These are phyloP conservation scores for Saitozyma sp. DNA, from an alignment of 768 basidiomycete genomes.

Conservation along the genomic window DNA sequence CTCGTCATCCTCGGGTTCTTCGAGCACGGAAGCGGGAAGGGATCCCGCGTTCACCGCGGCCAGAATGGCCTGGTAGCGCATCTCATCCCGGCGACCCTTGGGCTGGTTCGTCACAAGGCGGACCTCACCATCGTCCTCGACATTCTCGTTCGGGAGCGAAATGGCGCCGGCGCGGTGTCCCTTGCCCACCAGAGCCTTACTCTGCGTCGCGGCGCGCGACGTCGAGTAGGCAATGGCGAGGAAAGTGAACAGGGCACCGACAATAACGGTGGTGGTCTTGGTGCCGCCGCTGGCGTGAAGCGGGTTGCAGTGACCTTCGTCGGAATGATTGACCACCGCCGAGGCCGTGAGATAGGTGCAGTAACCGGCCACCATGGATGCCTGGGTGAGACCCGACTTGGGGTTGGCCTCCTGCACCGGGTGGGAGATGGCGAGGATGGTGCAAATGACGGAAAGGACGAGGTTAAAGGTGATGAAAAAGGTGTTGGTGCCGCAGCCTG, in stretches of 20 bases:
- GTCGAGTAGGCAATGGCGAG: conserved; percentile 97
- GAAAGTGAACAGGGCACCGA: conserved; percentile 96
- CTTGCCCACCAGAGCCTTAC: conserved; percentile 78
- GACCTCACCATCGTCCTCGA: conserved; percentile 59
- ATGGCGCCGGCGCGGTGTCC: conserved; percentile 63
- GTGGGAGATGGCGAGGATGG: conserved; percentile 78
- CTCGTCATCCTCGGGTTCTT: conserved; percentile 74
- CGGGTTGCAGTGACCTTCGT: conserved; percentile 76
- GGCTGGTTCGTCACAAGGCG: conserved; percentile 77
- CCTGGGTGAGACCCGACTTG: conserved; percentile 89
- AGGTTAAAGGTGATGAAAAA: conserved; percentile 97
- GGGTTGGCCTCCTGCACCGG: conserved; percentile 88
- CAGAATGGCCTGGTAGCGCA: conserved; percentile 87
- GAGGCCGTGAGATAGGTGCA: conserved; percentile 94
- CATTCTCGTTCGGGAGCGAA: conserved; percentile 62
- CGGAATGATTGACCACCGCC: conserved; percentile 87
- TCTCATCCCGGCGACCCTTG: conserved; percentile 70
- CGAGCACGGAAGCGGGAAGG: conserved; percentile 85
- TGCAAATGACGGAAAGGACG: conserved; percentile 72
- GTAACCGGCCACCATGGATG: conserved; percentile 95
- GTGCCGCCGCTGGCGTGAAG: conserved; percentile 67
- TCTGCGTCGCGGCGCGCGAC: conserved; percentile 91
- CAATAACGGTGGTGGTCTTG: conserved; percentile 77
- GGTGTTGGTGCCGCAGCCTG: conserved; percentile 86
- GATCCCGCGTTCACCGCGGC: conserved; percentile 97